Evolutionary conservation across 805 yeast species (phyloP).

Genomic region (Hanseniaspora lindneri): DNA sequence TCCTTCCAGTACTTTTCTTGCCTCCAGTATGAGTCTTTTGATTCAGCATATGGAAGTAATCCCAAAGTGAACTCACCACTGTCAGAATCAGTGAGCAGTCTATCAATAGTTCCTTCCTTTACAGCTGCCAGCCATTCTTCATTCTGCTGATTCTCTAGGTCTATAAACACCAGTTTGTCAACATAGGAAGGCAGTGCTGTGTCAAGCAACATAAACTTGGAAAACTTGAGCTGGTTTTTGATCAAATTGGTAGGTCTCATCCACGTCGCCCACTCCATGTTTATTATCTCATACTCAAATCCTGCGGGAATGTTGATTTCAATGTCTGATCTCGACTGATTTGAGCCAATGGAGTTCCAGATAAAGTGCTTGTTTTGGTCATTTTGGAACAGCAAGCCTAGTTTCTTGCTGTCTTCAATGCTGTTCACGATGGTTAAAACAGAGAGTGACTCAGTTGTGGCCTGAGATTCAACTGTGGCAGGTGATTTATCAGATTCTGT

Average conservation of each 20-base stretch:
- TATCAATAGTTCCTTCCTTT: neutral
- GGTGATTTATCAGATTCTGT: slow-evolving; percentile 8
- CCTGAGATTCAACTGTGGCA: neutral
- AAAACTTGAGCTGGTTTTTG: slow-evolving; percentile 77
- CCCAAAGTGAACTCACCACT: neutral
- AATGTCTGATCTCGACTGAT: neutral
- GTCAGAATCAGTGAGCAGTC: neutral
- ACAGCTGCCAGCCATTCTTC: slow-evolving; percentile 34
- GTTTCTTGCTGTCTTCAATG: slow-evolving; percentile 26
- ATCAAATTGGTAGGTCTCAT: slow-evolving; percentile 63
- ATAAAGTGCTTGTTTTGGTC: slow-evolving; percentile 30
- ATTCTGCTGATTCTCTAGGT: slow-evolving; percentile 63
- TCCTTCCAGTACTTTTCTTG: slow-evolving; percentile 72
- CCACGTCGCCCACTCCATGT: slow-evolving; percentile 91
- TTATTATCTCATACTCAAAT: slow-evolving; percentile 64
- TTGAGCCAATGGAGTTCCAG: slow-evolving; percentile 4
- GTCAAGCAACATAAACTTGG: slow-evolving; percentile 75
- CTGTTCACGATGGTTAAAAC: neutral
- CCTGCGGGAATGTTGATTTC: neutral
- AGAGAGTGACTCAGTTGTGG: neutral
- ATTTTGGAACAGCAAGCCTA: slow-evolving; percentile 84
- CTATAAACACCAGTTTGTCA: slow-evolving; percentile 69
- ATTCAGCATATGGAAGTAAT: slow-evolving; percentile 2
- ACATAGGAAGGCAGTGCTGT: slow-evolving; percentile 72
- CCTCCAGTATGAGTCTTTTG: slow-evolving; percentile 56